Evolutionary conservation across 192 early-diverging fungal genomes (phyloP), one percentile per base, ranked within the genome.

Genomic region (Rhizophagus prolifer): DNA sequence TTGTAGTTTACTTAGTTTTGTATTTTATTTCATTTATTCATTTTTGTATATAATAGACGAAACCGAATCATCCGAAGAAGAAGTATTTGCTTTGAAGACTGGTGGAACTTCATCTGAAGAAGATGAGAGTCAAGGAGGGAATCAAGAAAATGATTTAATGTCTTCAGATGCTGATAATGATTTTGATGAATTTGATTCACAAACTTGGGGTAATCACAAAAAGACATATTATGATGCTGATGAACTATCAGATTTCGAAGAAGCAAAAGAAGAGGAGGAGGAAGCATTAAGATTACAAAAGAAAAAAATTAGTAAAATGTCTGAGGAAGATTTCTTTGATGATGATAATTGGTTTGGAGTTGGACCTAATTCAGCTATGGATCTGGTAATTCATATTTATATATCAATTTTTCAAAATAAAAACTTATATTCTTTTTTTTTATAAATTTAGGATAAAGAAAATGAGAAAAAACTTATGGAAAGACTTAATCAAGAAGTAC

Each of bases 321-420:
- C 90, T 38, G 96, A 97, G 79, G 92, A 87, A 67, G 96, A 98
- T 86, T 97, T 95, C 78, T 84, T 96, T 19, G 93, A 93, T 63
- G 92, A 94, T 60, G 93, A 91, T 54, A 78, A 86, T 76, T 84
- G 82, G 7, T 87, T 86, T 86, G 84, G 83, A 19, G 9, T 81
- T 41, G 77, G 78, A 23, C 71, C 76, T 28, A 82, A 71, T 25
- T 79, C 64, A 19, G 16, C 13, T 4, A 50, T 16, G 16, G 47
- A 50, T 50, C 2, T 14, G 47, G 47, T 50, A 50, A 13, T 5
- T 50, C 25, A 61, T 61, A 26, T 23, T 25, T 25, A 23, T n/a
- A 61, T 25, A 38, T 38, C 7, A 5, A 12, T 1, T 44, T 44
- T 12, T 44, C 7, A 41, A 12, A 5, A 44, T 12, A 44, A 44